phyloP scores from a whole-genome alignment of 2,329 filamentous ascomycete genomes.

The Saccharata proteae region DNA sequence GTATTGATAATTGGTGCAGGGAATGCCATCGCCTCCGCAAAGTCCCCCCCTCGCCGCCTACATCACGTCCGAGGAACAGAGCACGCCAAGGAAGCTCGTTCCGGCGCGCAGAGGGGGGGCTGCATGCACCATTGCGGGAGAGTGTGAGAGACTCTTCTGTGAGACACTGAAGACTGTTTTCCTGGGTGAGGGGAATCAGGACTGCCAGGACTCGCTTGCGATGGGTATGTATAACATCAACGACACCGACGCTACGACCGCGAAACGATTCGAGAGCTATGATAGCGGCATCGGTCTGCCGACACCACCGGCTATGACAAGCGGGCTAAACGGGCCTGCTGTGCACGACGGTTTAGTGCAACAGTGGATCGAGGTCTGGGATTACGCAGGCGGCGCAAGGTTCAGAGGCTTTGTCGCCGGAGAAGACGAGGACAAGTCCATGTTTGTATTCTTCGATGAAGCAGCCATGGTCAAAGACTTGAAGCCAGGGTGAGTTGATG shows the following conservation, averaged over 20 bases:
- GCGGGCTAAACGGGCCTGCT: constrained; percentile 16
- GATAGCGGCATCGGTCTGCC: constrained; percentile 19
- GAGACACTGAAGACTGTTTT: constrained; percentile 88
- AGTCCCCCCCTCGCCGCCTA: constrained; percentile 79
- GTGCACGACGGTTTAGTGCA: constrained; percentile 29
- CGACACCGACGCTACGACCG: constrained; percentile 19
- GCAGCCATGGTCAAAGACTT: constrained; percentile 61
- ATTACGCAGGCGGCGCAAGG: constrained; percentile 71
- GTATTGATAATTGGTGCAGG: constrained; percentile 36
- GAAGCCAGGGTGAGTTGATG: constrained; percentile 70
- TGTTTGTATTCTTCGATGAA: constrained; percentile 83
- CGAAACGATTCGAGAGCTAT: constrained; percentile 55
- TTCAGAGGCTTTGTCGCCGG: constrained; percentile 78
- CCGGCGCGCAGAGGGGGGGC: constrained; percentile 63
- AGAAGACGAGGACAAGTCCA: constrained; percentile 54
- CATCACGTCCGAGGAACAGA: constrained; percentile 50
- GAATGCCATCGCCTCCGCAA: constrained; percentile 71
- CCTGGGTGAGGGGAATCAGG: constrained; percentile 83
- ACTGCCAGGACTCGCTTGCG: constrained; percentile 70
- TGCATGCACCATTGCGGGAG: constrained; percentile 92
- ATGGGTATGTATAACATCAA: constrained; percentile 51
- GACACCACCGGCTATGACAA: constrained; percentile 21
- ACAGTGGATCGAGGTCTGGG: constrained; percentile 68
- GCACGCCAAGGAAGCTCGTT: constrained; percentile 17
- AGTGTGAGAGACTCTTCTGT: constrained; percentile 99